phyloP scores from a whole-genome alignment of 176 grass and related monocot species.

The Carex kokanica region DNA sequence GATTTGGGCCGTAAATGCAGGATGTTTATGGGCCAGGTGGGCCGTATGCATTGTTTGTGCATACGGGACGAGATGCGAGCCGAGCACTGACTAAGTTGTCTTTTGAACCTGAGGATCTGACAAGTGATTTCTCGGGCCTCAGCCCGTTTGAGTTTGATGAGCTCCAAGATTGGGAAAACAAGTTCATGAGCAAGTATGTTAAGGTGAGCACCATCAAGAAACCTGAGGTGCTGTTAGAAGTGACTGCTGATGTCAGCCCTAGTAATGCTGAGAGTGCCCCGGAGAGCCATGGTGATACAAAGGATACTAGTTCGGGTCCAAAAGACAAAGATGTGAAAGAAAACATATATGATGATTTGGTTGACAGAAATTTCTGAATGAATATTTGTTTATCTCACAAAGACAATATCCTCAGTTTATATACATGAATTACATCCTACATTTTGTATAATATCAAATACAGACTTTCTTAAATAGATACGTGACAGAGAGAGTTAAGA shows the following conservation, averaged over 20 bases:
- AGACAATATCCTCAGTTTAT: too few relatives aligned
- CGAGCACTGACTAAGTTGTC: conserved; percentile 86
- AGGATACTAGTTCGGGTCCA: neutral
- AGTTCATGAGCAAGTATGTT: conserved; percentile 93
- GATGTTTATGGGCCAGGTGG: conserved; percentile 99
- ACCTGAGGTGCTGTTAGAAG: conserved; percentile 11
- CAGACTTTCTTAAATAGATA: too few relatives aligned
- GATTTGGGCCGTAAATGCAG: conserved; percentile 24
- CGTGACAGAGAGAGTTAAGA: too few relatives aligned
- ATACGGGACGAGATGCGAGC: conserved; percentile 88
- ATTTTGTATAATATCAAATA: too few relatives aligned
- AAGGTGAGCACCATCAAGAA: conserved; percentile 88
- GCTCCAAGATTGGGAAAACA: conserved; percentile 88
- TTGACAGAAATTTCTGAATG: too few relatives aligned
- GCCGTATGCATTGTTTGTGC: conserved; percentile 72
- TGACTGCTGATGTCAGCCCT: conserved; percentile 30
- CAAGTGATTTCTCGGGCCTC: conserved; percentile 60
- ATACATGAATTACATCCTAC: too few relatives aligned
- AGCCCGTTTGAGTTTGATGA: conserved; percentile 78
- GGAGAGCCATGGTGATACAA: neutral
- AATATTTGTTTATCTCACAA: too few relatives aligned
- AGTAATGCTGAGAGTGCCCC: conserved; percentile 2
- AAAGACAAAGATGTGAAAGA: conserved; percentile 9
- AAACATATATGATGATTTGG: neutral
- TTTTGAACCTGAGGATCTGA: conserved; percentile 71